Base-by-base conservation (phyloP, 345 rosid genomes). In the Leavenworthia alabamica region DNA sequence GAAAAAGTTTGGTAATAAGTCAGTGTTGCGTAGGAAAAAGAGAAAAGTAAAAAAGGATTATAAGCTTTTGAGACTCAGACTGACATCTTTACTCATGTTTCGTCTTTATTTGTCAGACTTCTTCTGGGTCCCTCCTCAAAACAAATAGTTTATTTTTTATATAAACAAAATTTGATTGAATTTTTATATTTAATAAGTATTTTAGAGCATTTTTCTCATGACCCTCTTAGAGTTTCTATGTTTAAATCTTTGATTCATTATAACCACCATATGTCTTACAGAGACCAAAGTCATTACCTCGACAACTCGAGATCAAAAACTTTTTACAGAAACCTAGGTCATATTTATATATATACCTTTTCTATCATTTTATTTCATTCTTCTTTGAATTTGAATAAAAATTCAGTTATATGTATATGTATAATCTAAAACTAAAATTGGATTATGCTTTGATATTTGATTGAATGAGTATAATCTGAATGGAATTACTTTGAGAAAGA, bases 21-120 rank as follows among this genome's bases (percentile, higher is more conserved):
- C 57, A 33, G 17, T 53, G 58, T 53, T 33, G 58, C 58, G 42
- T 33, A 53, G 42, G 41, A 33, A 32, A 52, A 53, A 53, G 58
- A 53, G 52, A 24, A 29, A 15, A 29, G 9, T 1, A 3, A 29
- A 40, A 52, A 7, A 32, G 15, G 28, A 19, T 11, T 19, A 20
- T 19, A 29, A 53, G 58, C 43, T 53, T 53, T 33, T 53, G 43
- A 53, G 42, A 53, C 28, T 11, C 10, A 53, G 43, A 53, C 10
- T 32, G 43, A 53, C 58, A 53, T 19, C 12, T 9, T 53, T 52
- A 32, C 27, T 32, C 43, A 20, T 53, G 19, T 32, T 7, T 49
- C 7, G 17, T 32, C 15, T 19, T 7, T 24, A 8, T 1, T 8
- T 53, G 42, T 53, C 41, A 52, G 56, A 15, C 57, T 33, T 49